Conservation (phyloP, 768 basidiomycete genomes). For the Paxillus rubicundulus region DNA sequence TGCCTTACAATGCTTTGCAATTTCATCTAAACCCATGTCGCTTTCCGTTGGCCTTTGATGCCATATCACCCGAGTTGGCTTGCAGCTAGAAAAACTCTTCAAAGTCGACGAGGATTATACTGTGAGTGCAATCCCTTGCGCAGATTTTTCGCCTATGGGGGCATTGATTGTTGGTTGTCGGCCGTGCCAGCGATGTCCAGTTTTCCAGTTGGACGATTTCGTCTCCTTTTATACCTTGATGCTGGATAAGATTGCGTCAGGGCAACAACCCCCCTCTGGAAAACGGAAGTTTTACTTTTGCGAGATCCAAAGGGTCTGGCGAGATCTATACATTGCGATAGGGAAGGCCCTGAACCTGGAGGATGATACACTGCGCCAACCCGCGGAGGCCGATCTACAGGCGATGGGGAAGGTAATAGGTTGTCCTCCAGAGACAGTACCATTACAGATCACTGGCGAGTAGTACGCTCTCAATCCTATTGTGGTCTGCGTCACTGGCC, state of each 20-base stretch:
- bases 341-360: too few species aligned
- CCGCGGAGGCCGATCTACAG: too few species aligned
- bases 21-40: too few species aligned
- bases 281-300: not conserved
- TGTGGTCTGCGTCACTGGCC: not conserved
- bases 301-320: too few species aligned
- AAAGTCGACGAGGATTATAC: not conserved
- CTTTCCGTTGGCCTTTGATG: too few species aligned
- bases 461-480: not conserved
- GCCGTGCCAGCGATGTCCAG: not conserved
- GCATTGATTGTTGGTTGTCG: not conserved
- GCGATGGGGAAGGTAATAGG: too few species aligned
- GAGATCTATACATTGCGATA: too few species aligned
- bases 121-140: not conserved
- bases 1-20: too few species aligned
- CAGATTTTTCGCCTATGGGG: not conserved
- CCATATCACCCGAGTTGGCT: too few species aligned
- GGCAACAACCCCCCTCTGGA: not conserved
- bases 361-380: too few species aligned
- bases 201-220: not conserved
- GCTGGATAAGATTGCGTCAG: not conserved
- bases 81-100: not conserved
- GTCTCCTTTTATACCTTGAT: not conserved
- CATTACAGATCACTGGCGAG: too few species aligned
- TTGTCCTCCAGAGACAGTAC: too few species aligned